A percentile compares a stretch with the other conserved stretches of the same genome.
phyloP scores from a whole-genome alignment of 768 basidiomycete species.

The Pisolithus sp. region DNA sequence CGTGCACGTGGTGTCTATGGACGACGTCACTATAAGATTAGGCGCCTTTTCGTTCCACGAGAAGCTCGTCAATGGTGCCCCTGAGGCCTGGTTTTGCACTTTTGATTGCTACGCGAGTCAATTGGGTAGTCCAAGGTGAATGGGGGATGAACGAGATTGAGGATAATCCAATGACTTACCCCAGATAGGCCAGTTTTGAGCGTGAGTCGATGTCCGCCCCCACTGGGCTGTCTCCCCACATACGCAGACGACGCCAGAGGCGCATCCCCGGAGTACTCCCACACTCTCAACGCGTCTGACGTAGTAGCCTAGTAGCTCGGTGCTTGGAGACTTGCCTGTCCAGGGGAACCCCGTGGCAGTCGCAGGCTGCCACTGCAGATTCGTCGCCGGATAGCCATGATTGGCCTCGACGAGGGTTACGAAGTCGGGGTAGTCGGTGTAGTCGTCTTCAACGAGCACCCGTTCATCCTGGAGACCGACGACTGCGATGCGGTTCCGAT shows the following conservation, averaged over 20 bases:
- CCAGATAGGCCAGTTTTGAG: conserved; percentile 78
- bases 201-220: conserved; percentile 56
- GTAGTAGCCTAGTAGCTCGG: conserved; percentile 91
- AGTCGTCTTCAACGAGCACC: conserved; percentile 81
- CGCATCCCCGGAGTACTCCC: conserved; percentile 77
- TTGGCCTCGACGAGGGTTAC: conserved; percentile 75
- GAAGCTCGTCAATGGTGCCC: conserved; percentile 92
- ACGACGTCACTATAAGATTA: conserved; percentile 89
- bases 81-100: conserved; percentile 74
- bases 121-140: conserved; percentile 1
- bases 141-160: conserved; percentile 5
- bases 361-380: conserved; percentile 88
- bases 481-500: conserved; percentile 74
- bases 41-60: conserved; percentile 96
- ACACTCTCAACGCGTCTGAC: conserved; percentile 87
- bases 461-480: conserved; percentile 79
- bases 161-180: conserved; percentile 39
- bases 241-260: conserved; percentile 52
- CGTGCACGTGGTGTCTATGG: conserved; percentile 97
- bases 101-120: conserved; percentile 65
- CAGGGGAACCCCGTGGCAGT: conserved; percentile 56
- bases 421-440: conserved; percentile 80
- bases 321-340: conserved; percentile 57
- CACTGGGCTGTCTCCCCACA: conserved; percentile 58
- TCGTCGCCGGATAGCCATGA: conserved; percentile 91